Percentiles rank a stretch among this genome's conserved stretches.
These are phyloP conservation scores for Psidium friedrichsthalianum DNA, from an alignment of 345 rosid genomes.

Conservation along the genomic window DNA sequence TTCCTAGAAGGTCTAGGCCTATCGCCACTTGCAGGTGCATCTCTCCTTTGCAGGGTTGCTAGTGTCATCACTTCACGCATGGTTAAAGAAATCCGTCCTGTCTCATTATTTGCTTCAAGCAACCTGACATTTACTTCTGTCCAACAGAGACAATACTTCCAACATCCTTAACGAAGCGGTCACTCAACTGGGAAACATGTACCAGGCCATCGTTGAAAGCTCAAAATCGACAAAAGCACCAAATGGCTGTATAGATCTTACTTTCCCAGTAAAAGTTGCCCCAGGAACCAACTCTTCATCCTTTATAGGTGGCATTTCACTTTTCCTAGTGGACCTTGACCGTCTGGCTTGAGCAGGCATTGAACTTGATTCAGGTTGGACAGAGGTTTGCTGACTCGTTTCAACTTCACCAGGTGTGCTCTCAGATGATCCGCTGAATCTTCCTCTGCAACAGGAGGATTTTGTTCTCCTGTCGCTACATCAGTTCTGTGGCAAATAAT, in stretches of 20 bases:
- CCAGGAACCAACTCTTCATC: constrained; percentile 74
- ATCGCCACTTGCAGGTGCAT: constrained; percentile 26
- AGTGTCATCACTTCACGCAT: constrained; percentile 69
- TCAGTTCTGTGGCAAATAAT: constrained; percentile 49
- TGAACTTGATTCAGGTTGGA: constrained; percentile 13
- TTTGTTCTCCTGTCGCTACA: constrained; percentile 57
- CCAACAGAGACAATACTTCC: constrained; percentile 68
- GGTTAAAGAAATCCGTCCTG: constrained; percentile 65
- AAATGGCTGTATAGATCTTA: constrained; percentile 83
- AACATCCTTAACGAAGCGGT: constrained; percentile 77
- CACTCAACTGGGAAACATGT: constrained; percentile 79
- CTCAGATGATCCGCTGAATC: constrained; percentile 16
- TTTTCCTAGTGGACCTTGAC: constrained; percentile 50
- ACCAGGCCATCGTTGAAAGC: constrained; percentile 90
- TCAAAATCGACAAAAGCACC: constrained; percentile 80
- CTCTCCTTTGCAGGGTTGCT: constrained; percentile 32
- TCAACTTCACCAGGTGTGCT: constrained; percentile 18
- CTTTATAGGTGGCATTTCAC: constrained; percentile 72
- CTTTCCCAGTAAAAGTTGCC: constrained; percentile 77
- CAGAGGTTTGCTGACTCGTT: constrained; percentile 18
- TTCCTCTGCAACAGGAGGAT: constrained; percentile 33
- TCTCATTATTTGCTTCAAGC: constrained; percentile 65
- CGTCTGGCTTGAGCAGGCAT: constrained; percentile 32
- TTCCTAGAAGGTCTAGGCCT: constrained; percentile 45
- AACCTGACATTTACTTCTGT: constrained; percentile 76